Percentiles rank a stretch among this genome's conserved stretches.
These are phyloP conservation scores for Boechera divaricarpa DNA, from an alignment of 345 rosid genomes.

Conservation along the genomic window DNA sequence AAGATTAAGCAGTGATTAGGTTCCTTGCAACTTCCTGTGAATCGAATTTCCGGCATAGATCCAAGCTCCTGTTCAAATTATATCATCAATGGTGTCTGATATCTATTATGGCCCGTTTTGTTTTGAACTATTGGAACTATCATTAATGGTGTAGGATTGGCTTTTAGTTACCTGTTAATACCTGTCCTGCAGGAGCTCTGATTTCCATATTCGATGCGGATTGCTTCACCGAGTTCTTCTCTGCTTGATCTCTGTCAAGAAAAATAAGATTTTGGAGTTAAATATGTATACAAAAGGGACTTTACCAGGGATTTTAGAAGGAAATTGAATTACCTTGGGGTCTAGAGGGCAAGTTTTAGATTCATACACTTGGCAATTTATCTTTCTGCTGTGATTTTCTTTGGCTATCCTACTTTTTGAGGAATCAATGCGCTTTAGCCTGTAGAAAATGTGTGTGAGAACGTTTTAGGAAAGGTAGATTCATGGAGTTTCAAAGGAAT, in stretches of 20 bases:
- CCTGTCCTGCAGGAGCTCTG: constrained; percentile 35
- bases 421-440: constrained; percentile 25
- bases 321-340: constrained; percentile 28
- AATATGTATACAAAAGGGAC: not conserved
- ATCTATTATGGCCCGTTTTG: not conserved
- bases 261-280: not conserved
- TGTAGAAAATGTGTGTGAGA: constrained; percentile 16
- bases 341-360: constrained; percentile 10
- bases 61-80: constrained; percentile 32
- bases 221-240: constrained; percentile 33
- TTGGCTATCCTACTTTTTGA: constrained; percentile 28
- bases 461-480: constrained; percentile 7
- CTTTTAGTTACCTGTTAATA: constrained; percentile 28
- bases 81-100: constrained; percentile 32
- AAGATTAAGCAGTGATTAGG: constrained; percentile 36
- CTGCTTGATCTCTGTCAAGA: constrained; percentile 35
- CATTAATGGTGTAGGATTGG: not conserved
- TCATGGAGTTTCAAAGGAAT: constrained; percentile 24
- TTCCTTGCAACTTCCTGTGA: constrained; percentile 33
- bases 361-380: constrained; percentile 30
- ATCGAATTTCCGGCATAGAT: constrained; percentile 27
- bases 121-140: not conserved
- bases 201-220: constrained; percentile 22
- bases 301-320: not conserved
- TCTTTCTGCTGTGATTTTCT: constrained; percentile 28